Percentiles rank a stretch among this genome's conserved stretches.
Conservation (phyloP, 495 filamentous ascomycete species). For the Penicillium daleae region DNA sequence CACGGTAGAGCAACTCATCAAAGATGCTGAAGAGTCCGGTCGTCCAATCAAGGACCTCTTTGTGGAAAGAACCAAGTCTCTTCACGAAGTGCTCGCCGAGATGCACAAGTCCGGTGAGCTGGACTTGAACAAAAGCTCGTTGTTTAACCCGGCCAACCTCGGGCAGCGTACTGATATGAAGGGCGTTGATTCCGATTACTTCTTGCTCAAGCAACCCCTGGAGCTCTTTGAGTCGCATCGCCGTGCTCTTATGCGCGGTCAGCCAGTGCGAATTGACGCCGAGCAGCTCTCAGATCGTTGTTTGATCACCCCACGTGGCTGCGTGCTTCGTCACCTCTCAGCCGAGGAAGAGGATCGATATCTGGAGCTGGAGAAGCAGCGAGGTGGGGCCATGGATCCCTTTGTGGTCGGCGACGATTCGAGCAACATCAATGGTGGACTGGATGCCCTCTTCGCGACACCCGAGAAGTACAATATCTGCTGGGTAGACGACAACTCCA, state of each 20-base stretch:
- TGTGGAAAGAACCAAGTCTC: constrained; percentile 42
- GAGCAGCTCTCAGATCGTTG: constrained; percentile 48
- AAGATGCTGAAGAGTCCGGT: constrained; percentile 43
- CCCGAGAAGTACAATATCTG: constrained; percentile 50
- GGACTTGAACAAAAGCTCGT: constrained; percentile 52
- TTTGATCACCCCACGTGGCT: constrained; percentile 78
- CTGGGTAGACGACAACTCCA: constrained; percentile 43
- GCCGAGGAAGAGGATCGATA: constrained; percentile 77
- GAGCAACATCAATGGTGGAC: constrained; percentile 46
- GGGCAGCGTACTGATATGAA: constrained; percentile 57
- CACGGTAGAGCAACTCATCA: constrained; percentile 44
- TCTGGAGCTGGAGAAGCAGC: constrained; percentile 68
- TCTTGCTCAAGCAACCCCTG: constrained; percentile 40
- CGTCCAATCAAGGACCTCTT: constrained; percentile 45
- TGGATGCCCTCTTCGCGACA: constrained; percentile 48
- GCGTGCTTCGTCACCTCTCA: constrained; percentile 75
- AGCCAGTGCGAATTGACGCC: constrained; percentile 41
- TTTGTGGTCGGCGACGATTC: constrained; percentile 43
- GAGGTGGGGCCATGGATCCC: constrained; percentile 41
- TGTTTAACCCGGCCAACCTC: constrained; percentile 59
- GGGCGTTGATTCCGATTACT: constrained; percentile 50
- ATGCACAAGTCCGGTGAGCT: constrained; percentile 54
- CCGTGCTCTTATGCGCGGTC: constrained; percentile 45
- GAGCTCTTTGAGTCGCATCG: constrained; percentile 46
- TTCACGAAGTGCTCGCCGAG: constrained; percentile 51